These are phyloP conservation scores for Trametes coccinea DNA, from an alignment of 768 basidiomycete species.

Conservation along the genomic window DNA sequence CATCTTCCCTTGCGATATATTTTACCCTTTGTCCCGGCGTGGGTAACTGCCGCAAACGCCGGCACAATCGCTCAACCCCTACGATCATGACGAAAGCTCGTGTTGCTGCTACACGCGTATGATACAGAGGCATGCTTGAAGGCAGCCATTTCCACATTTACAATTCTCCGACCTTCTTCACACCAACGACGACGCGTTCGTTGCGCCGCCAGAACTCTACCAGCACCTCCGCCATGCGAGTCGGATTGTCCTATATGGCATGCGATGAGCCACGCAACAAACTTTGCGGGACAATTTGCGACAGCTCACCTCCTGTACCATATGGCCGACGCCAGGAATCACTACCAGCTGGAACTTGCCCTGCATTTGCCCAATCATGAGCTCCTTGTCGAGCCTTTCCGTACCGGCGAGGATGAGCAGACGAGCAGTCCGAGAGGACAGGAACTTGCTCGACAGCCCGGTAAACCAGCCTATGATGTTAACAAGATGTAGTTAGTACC, in stretches of 20 bases:
- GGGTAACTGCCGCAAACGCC: too few species aligned
- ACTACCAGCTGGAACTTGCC: slow-evolving; percentile 94
- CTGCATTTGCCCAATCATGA: slow-evolving; percentile 89
- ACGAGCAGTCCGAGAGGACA: slow-evolving; percentile 75
- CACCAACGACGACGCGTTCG: slow-evolving; percentile 62
- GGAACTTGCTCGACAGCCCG: slow-evolving; percentile 77
- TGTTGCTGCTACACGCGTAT: background rate
- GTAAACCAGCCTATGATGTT: slow-evolving; percentile 79
- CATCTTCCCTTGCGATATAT: too few species aligned
- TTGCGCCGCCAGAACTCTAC: slow-evolving; percentile 93
- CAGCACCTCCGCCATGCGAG: slow-evolving; percentile 72
- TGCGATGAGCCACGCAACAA: background rate
- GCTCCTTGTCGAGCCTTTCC: slow-evolving; percentile 86
- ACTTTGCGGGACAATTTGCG: background rate
- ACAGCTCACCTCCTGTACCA: slow-evolving; percentile 82
- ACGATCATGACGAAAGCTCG: background rate
- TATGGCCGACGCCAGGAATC: slow-evolving; percentile 85
- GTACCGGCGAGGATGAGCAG: slow-evolving; percentile 90
- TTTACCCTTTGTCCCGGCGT: too few species aligned
- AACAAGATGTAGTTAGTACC: background rate
- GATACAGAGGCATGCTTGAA: background rate
- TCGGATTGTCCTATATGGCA: slow-evolving; percentile 78
- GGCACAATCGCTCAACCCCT: too few species aligned
- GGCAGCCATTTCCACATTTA: slow-evolving; percentile 22
- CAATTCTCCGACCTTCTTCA: slow-evolving; percentile 57